Evolutionary conservation across 768 basidiomycete genomes (phyloP).

Genomic region (Lactarius trivialis): DNA sequence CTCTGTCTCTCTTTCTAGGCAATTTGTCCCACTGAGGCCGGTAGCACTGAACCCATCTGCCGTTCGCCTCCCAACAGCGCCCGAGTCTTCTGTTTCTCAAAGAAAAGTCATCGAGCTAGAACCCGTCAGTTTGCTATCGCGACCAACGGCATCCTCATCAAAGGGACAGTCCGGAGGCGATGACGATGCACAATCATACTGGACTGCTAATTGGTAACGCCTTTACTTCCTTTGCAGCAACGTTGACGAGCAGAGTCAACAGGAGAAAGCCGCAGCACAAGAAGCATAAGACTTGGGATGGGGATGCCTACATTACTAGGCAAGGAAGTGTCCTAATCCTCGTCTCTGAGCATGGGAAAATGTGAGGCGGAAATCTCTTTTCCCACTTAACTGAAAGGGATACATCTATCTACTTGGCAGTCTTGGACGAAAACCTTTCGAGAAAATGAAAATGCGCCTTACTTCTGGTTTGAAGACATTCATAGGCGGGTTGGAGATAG

Average conservation of each 20-base stretch:
- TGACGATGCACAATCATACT: conserved; percentile 35
- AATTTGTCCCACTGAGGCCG: conserved; percentile 29
- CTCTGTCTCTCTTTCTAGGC: conserved; percentile 30
- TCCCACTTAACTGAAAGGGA: background rate
- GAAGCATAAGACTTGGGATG: conserved; percentile 88
- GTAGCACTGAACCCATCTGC: conserved; percentile 29
- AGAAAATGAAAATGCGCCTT: conserved; percentile 47
- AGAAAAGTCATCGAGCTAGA: conserved; percentile 35
- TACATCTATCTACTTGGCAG: conserved; percentile 30
- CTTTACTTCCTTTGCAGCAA: background rate
- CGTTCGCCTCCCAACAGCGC: conserved; percentile 21
- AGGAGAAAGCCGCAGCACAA: conserved; percentile 71
- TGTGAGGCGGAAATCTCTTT: conserved; percentile 37
- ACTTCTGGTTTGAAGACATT: conserved; percentile 39
- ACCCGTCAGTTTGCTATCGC: conserved; percentile 30
- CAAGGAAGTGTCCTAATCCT: conserved; percentile 47
- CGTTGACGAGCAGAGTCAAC: conserved; percentile 7
- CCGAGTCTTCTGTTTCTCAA: conserved; percentile 22
- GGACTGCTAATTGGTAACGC: conserved; percentile 65
- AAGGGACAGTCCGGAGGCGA: conserved; percentile 13
- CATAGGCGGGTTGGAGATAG: conserved; percentile 55
- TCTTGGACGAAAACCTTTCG: conserved; percentile 57
- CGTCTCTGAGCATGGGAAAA: conserved; percentile 63
- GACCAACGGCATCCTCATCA: conserved; percentile 2
- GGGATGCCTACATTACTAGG: conserved; percentile 57